A percentile compares a stretch with the other conserved stretches of the same genome.
Evolutionary conservation across 768 basidiomycete genomes (phyloP).

Genomic region (Podaxis pistillaris): DNA sequence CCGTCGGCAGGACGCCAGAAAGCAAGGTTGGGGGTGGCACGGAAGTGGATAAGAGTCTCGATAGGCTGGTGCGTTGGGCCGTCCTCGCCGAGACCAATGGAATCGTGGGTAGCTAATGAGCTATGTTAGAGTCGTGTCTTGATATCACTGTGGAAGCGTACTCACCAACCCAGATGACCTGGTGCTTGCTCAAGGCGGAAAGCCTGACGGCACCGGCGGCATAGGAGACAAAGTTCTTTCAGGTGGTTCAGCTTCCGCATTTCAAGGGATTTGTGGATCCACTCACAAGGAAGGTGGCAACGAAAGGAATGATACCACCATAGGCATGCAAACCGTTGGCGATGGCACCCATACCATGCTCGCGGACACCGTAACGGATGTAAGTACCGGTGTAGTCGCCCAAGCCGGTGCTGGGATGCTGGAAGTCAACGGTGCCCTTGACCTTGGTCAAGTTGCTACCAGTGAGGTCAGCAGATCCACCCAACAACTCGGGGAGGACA

Average conservation of each 20-base stretch:
- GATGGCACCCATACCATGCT: conserved; percentile 96
- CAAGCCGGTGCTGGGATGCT: conserved; percentile 80
- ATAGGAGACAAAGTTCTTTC: conserved; percentile 89
- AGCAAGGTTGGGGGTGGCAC: conserved; percentile 87
- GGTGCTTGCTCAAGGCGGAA: conserved; percentile 85
- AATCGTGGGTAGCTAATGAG: conserved; percentile 82
- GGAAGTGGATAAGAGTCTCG: conserved; percentile 83
- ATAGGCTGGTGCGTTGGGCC: conserved; percentile 96
- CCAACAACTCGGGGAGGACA: conserved; percentile 78
- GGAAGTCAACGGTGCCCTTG: conserved; percentile 86
- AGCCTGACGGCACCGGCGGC: conserved; percentile 91
- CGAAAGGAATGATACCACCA: conserved; percentile 87
- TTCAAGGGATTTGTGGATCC: not conserved
- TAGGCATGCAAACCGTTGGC: conserved; percentile 90
- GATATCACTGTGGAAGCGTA: conserved; percentile 17
- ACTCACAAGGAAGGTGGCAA: conserved; percentile 86
- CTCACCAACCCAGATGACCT: conserved; percentile 91
- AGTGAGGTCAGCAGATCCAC: conserved; percentile 92
- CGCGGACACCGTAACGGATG: conserved; percentile 95
- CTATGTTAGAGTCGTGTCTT: not conserved
- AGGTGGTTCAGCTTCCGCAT: conserved; percentile 12
- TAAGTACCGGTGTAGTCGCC: conserved; percentile 87
- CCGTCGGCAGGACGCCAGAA: conserved; percentile 95
- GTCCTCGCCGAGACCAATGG: conserved; percentile 89
- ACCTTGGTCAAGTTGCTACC: conserved; percentile 90